These are phyloP conservation scores for Trichophyton rubrum DNA, from an alignment of 2,329 filamentous ascomycete genomes.

Conservation along the genomic window DNA sequence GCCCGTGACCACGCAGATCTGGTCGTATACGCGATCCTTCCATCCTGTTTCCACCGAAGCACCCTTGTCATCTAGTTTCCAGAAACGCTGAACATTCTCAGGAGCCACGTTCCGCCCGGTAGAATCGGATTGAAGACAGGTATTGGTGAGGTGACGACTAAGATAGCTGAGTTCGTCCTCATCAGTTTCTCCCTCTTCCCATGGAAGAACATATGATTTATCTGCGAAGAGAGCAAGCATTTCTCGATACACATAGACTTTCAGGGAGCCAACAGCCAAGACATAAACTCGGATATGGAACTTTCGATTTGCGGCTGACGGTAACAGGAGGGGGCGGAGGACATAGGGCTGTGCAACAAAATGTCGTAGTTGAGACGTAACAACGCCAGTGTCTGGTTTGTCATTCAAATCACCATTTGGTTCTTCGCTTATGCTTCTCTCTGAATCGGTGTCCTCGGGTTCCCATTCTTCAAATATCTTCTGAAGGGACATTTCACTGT, in stretches of 20 bases:
- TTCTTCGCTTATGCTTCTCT: slow-evolving; percentile 39
- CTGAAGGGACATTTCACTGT: slow-evolving; percentile 69
- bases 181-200: slow-evolving; percentile 27
- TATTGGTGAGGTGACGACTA: slow-evolving; percentile 80
- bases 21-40: slow-evolving; percentile 53
- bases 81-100: slow-evolving; percentile 62
- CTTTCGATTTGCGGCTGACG: slow-evolving; percentile 54
- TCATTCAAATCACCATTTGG: slow-evolving; percentile 17
- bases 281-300: slow-evolving; percentile 95
- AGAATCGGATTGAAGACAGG: slow-evolving; percentile 62
- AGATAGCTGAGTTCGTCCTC: slow-evolving; percentile 38
- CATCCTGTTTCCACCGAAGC: slow-evolving; percentile 25
- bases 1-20: slow-evolving; percentile 61
- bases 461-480: slow-evolving; percentile 90
- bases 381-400: slow-evolving; percentile 43
- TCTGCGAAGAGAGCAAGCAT: slow-evolving; percentile 92
- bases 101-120: slow-evolving; percentile 36
- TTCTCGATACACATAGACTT: slow-evolving; percentile 72
- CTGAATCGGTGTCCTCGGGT: slow-evolving; percentile 50
- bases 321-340: slow-evolving; percentile 66
- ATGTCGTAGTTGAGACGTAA: slow-evolving; percentile 82
- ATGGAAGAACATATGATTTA: slow-evolving; percentile 55
- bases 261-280: slow-evolving; percentile 62
- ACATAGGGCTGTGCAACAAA: slow-evolving; percentile 96
- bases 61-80: slow-evolving; percentile 44